Percentiles rank a stretch among this genome's conserved stretches.
These are phyloP conservation scores for Oehlia diaphana DNA, from an alignment of 192 early-diverging fungal species.

Conservation along the genomic window DNA sequence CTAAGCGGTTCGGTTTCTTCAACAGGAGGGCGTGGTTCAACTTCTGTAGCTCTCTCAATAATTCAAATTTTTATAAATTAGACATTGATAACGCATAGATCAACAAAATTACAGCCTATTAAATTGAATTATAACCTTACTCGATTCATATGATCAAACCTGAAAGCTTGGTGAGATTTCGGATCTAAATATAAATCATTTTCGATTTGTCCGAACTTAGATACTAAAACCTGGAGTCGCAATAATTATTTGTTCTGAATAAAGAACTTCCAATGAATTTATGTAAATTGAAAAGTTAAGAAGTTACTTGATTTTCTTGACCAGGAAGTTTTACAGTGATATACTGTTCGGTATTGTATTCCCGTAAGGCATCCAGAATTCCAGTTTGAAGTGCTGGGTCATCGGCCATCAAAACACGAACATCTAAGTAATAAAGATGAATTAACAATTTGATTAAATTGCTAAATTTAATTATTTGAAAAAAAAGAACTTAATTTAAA, in stretches of 20 bases:
- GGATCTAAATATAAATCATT: slow-evolving; percentile 74
- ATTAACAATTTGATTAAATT: slow-evolving; percentile 2
- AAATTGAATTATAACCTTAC: slow-evolving; percentile 26
- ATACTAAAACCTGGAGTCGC: slow-evolving; percentile 67
- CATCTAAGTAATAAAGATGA: slow-evolving; percentile 59
- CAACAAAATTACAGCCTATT: background rate
- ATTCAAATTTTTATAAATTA: background rate
- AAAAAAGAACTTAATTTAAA: too few relatives aligned
- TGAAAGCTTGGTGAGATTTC: slow-evolving; percentile 65
- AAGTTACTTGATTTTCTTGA: slow-evolving; percentile 53
- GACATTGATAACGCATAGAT: too few relatives aligned
- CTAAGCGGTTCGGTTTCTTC: slow-evolving; percentile 42
- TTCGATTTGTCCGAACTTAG: slow-evolving; percentile 69
- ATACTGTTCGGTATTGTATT: slow-evolving; percentile 86
- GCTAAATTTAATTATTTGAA: background rate
- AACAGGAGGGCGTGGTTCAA: slow-evolving; percentile 35
- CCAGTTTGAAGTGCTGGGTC: slow-evolving; percentile 72
- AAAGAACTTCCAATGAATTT: background rate
- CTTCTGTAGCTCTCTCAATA: slow-evolving; percentile 35
- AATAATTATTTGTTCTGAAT: background rate
- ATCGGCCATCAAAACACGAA: slow-evolving; percentile 80
- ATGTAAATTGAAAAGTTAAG: background rate
- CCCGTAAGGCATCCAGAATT: slow-evolving; percentile 66
- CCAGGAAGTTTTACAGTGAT: slow-evolving; percentile 71
- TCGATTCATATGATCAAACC: slow-evolving; percentile 80